Conservation (phyloP, 164 flowering plant species). For the Vitis labrusca region DNA sequence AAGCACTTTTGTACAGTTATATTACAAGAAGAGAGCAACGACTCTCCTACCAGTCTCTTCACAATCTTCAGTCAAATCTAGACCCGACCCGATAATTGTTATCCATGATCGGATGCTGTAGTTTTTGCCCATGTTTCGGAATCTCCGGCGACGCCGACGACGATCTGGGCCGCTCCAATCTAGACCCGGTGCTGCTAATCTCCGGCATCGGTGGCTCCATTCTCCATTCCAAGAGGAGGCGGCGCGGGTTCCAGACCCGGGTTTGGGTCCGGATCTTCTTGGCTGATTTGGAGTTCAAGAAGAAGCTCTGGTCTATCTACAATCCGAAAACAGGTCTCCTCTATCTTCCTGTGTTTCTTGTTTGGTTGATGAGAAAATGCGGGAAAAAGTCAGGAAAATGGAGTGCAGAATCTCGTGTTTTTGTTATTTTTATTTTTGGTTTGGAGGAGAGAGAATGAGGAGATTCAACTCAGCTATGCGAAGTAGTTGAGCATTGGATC, state of each 20-base stretch:
- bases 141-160: constrained; percentile 23
- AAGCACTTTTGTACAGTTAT: no score
- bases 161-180: constrained; percentile 19
- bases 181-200: constrained; percentile 75
- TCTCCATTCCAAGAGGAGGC: constrained; percentile 63
- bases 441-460: no score
- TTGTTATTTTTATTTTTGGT: background rate
- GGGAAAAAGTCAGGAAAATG: no score
- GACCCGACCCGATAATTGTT: no score
- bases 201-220: constrained; percentile 93
- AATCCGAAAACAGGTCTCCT: constrained; percentile 73
- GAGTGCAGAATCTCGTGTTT: background rate
- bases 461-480: no score
- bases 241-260: constrained; percentile 48
- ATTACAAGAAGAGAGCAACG: no score
- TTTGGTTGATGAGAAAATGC: background rate
- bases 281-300: constrained; percentile 78
- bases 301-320: constrained; percentile 67
- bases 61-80: no score
- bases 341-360: constrained; percentile 6
- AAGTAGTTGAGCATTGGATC: no score
- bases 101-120: constrained; percentile 7
- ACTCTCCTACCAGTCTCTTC: no score
- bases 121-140: constrained; percentile 30
- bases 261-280: constrained; percentile 87